Conservation (phyloP, 331 rosid species). For the Quercus phellos region DNA sequence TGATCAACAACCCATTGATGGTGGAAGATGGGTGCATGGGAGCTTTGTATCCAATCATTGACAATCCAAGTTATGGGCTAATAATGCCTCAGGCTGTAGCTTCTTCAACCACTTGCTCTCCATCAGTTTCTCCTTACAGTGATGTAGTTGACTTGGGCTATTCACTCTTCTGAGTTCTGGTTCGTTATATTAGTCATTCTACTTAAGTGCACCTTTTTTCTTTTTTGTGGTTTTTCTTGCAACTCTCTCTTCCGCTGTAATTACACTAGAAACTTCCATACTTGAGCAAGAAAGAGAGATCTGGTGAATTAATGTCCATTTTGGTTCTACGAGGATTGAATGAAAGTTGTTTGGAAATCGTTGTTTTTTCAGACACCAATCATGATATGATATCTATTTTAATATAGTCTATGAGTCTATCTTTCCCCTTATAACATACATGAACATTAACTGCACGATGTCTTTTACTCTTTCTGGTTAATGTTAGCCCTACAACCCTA, state of each 20-base stretch:
- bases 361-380: not conserved
- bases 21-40: conserved; percentile 55
- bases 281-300: conserved; percentile 13
- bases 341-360: conserved; percentile 5
- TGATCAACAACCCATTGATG: conserved; percentile 34
- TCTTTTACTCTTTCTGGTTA: conserved; percentile 29
- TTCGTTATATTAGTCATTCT: not conserved
- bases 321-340: conserved; percentile 7
- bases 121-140: conserved; percentile 51
- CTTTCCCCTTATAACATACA: no score
- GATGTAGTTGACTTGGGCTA: conserved; percentile 70
- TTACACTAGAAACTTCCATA: conserved; percentile 22
- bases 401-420: no score
- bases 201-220: conserved; percentile 9
- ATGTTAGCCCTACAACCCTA: conserved; percentile 36
- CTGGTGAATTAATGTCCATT: not conserved
- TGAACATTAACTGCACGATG: no score
- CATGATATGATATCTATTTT: no score
- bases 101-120: conserved; percentile 49
- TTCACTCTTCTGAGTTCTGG: conserved; percentile 43
- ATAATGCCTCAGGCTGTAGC: conserved; percentile 21
- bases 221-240: conserved; percentile 22
- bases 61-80: conserved; percentile 39
- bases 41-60: conserved; percentile 38
- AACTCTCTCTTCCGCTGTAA: conserved; percentile 19